Base-by-base conservation (phyloP, 2,329 filamentous ascomycete genomes). In the Diaporthe longicolla region DNA sequence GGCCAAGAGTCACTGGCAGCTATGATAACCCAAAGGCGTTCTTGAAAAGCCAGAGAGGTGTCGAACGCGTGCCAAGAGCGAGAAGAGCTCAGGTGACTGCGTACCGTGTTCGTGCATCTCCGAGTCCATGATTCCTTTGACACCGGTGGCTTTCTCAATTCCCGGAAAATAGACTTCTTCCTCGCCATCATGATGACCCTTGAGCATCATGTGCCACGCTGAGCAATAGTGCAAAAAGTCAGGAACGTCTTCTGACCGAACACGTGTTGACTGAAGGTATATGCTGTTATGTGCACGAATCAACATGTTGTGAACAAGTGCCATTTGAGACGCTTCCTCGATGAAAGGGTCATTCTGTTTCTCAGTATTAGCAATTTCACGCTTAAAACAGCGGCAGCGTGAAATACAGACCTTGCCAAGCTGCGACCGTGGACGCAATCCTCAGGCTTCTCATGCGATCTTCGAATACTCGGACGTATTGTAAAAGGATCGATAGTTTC, bases 271-370 rank as follows among this genome's bases (percentile, higher is more conserved):
- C 80, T 92, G 90, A 45, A 88, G 86, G 79, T 89, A 90, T 78
- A 93, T 91, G 78, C 86, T 88, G 81, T 93, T 92, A 83, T 89
- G 90, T 73, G 89, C 89, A 52, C 90, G 89, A 76, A 92, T 87
- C 77, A 92, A 88, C 71, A 87, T 83, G 78, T 92, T 92, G 84
- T 92, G 90, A 63, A 91, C 83, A 69, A 91, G 80, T 3, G 86
- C 85, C 90, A 91, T 92, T 80, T 92, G 88, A 21, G 58, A 61
- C 19, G 58, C 58, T 29, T 61, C 58, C 43, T 61, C 6, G 8
- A 6, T 61, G 15, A 61, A 61, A 3, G 15, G 15, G 8, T 61
- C 58, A 3, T 10, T 29, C 58, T 61, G 9, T 61, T 11, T 2
- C 24, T 4, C 8, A 21, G 0, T 3, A 9, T 61, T 29, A 61